Evolutionary conservation across 2,329 filamentous ascomycete genomes (phyloP), one percentile per base, ranked within the genome.

Genomic region (Trematosphaeria pertusa): DNA sequence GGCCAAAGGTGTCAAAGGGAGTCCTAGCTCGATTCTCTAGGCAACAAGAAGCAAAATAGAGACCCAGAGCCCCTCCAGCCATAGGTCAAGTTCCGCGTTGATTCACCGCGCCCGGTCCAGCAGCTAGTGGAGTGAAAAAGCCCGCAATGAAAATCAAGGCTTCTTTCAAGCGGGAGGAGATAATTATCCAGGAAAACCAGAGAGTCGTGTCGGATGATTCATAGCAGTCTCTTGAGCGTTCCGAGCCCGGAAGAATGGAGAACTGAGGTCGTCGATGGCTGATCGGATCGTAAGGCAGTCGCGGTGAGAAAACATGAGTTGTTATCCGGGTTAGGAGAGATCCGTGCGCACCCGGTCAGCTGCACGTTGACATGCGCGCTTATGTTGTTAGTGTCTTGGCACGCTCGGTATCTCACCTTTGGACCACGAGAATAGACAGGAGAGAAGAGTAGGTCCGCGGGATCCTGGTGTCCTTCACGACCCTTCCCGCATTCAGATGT

Each of bases 281-380:
- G 31, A 28, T 11, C n/a, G 8, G 11, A 10, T n/a, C 32, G 31
- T 19, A 17, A 36, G 40, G 31, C 40, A 37, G 17, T 26, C 22
- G 31, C 37, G 24, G 35, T 38, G 34, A 45, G 42, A 45, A 45
- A 33, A 33, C 42, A 32, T 34, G 36, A 46, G 43, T 36, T 39
- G 43, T 46, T 46, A 31, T 40, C 36, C 12, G 28, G n/a, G n/a
- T n/a, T n/a, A n/a, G n/a, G n/a, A n/a, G n/a, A n/a, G n/a, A n/a
- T n/a, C n/a, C n/a, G n/a, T n/a, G n/a, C n/a, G n/a, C n/a, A n/a
- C n/a, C n/a, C n/a, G n/a, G n/a, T n/a, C n/a, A n/a, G n/a, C n/a
- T n/a, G n/a, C n/a, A n/a, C n/a, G n/a, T n/a, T n/a, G n/a, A n/a
- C n/a, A n/a, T n/a, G n/a, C n/a, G n/a, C n/a, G n/a, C n/a, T n/a